A percentile compares a stretch with the other conserved stretches of the same genome.
Evolutionary conservation across 768 basidiomycete genomes (phyloP).

Genomic region (Collybia sp.): DNA sequence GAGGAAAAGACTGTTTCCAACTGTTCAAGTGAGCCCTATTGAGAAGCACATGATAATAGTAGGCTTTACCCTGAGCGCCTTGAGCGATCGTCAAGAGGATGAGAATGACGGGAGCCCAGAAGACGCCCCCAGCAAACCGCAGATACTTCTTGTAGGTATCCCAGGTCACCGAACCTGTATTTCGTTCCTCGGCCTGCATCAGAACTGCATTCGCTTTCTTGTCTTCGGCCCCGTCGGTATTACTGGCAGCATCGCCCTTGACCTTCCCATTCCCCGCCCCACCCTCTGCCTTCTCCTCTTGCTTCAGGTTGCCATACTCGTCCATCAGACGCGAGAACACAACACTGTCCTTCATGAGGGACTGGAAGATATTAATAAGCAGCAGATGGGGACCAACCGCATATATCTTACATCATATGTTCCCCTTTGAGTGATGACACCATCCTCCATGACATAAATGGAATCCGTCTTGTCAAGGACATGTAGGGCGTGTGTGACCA

Average conservation of each 20-base stretch:
- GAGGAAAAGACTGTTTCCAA: conserved; percentile 63
- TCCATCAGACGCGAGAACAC: conserved; percentile 49
- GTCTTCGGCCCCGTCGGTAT: conserved; percentile 10
- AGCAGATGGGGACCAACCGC: conserved; percentile 1
- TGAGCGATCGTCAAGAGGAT: conserved; percentile 42
- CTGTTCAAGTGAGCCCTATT: conserved; percentile 18
- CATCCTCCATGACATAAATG: conserved; percentile 61
- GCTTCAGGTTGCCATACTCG: conserved; percentile 44
- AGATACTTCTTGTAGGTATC: conserved; percentile 45
- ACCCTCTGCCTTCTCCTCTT: conserved; percentile 24
- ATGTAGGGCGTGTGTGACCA: conserved; percentile 59
- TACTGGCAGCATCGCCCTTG: background rate
- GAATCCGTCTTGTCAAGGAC: conserved; percentile 57
- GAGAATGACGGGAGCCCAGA: conserved; percentile 43
- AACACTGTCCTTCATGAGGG: conserved; percentile 35
- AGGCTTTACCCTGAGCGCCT: conserved; percentile 38
- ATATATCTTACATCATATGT: conserved; percentile 40
- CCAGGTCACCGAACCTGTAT: conserved; percentile 48
- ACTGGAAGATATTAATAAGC: conserved; percentile 19
- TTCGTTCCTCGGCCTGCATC: conserved; percentile 55
- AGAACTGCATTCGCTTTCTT: conserved; percentile 26
- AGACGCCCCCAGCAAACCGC: conserved; percentile 39
- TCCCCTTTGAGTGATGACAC: conserved; percentile 57
- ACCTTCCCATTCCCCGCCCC: conserved; percentile 9
- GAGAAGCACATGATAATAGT: no score